Percentiles rank a stretch among this genome's conserved stretches.
Conservation (phyloP, 768 basidiomycete species). For the Mycena crocata region DNA sequence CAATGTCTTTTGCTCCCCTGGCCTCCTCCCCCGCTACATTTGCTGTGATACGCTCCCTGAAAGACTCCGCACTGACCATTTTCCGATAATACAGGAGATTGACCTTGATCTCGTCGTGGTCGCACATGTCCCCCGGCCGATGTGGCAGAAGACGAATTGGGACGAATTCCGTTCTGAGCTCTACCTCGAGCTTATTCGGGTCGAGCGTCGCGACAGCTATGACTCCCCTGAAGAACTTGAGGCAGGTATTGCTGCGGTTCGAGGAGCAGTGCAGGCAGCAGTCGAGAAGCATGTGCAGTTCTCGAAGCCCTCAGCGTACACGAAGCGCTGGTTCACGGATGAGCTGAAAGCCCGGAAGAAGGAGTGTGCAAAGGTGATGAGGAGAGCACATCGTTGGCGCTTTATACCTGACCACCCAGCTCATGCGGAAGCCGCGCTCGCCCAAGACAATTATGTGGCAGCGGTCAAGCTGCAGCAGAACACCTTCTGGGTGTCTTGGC, state of each 20-base stretch:
- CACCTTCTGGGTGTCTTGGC: slow-evolving; percentile 46
- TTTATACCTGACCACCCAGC: too few species aligned
- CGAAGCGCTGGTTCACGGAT: neutral
- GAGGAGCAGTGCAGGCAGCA: neutral
- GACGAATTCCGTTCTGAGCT: slow-evolving; percentile 40
- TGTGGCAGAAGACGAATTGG: slow-evolving; percentile 49
- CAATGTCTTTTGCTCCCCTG: slow-evolving; percentile 52
- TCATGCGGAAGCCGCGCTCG: too few species aligned
- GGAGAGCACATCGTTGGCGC: too few species aligned
- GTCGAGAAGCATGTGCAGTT: neutral
- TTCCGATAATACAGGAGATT: slow-evolving; percentile 48
- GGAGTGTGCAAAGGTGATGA: too few species aligned
- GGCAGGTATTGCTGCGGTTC: neutral
- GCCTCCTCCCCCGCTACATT: slow-evolving; percentile 34
- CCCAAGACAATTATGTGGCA: too few species aligned
- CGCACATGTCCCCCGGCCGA: neutral
- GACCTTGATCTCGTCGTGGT: slow-evolving; percentile 26
- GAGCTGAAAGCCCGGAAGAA: too few species aligned
- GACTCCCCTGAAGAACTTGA: neutral
- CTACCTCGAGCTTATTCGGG: neutral
- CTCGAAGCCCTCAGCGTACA: neutral
- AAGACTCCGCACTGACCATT: slow-evolving; percentile 51
- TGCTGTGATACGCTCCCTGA: slow-evolving; percentile 39
- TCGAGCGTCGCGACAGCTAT: neutral
- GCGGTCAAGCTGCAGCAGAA: too few species aligned